Evolutionary conservation across 2,329 filamentous ascomycete genomes (phyloP).

Genomic region (Graphium sp.): DNA sequence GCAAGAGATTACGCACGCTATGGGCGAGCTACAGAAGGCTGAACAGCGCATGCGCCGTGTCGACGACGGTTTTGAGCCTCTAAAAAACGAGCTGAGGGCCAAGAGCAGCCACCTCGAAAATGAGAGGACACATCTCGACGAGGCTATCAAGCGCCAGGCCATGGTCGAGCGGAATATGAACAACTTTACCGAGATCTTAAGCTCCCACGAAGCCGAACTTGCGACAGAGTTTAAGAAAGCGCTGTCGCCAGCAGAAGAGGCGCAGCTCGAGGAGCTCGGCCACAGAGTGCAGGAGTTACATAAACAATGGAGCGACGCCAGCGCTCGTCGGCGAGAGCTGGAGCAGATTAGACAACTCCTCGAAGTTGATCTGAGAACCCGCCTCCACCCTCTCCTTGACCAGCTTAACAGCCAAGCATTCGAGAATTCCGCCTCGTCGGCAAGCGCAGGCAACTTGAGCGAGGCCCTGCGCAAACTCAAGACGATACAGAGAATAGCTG

Average conservation of each 20-base stretch:
- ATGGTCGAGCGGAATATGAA: conserved; percentile 62
- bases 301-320: conserved; percentile 60
- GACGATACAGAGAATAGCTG: conserved; percentile 53
- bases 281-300: conserved; percentile 55
- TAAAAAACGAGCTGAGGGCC: conserved; percentile 58
- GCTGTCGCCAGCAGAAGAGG: conserved; percentile 67
- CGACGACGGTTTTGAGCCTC: conserved; percentile 66
- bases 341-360: conserved; percentile 69
- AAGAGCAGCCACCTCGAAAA: conserved; percentile 63
- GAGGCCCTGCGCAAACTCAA: conserved; percentile 71
- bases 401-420: conserved; percentile 65
- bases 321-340: conserved; percentile 55
- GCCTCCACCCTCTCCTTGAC: conserved; percentile 72
- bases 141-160: conserved; percentile 45
- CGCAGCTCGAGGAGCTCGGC: conserved; percentile 56
- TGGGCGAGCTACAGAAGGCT: conserved; percentile 67
- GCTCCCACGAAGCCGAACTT: conserved; percentile 65
- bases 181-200: conserved; percentile 57
- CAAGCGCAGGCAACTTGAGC: conserved; percentile 48
- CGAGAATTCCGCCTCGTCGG: conserved; percentile 44
- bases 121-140: conserved; percentile 56
- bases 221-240: conserved; percentile 84
- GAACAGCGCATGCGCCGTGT: conserved; percentile 64
- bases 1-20: conserved; percentile 76
- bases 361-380: conserved; percentile 78